A percentile compares a stretch with the other conserved stretches of the same genome.
These are phyloP conservation scores for Rhizopogon salebrosus DNA, from an alignment of 768 basidiomycete species.

Conservation along the genomic window DNA sequence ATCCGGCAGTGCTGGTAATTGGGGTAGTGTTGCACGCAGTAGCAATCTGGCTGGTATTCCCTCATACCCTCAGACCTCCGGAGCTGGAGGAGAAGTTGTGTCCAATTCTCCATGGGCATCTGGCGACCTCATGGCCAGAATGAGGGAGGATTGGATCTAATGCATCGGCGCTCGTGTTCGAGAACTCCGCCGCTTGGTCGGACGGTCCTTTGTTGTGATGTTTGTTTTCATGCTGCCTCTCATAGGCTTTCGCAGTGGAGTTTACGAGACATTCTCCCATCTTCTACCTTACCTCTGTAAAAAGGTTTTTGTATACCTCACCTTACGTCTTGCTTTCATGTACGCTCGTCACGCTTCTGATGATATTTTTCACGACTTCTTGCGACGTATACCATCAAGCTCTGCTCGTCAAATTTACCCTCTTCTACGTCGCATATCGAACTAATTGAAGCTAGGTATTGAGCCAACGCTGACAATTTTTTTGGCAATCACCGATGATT, in stretches of 20 bases:
- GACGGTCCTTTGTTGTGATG: slow-evolving; percentile 31
- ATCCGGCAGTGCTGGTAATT: slow-evolving; percentile 78
- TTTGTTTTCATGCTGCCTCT: slow-evolving; percentile 16
- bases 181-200: slow-evolving; percentile 36
- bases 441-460: background rate
- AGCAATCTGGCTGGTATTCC: slow-evolving; percentile 43
- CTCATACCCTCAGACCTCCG: slow-evolving; percentile 52
- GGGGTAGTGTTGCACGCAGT: slow-evolving; percentile 59
- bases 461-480: no score
- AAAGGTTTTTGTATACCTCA: slow-evolving; percentile 20
- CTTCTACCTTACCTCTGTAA: slow-evolving; percentile 11
- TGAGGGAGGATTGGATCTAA: slow-evolving; percentile 47
- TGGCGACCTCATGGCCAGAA: slow-evolving; percentile 47
- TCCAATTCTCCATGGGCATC: slow-evolving; percentile 56
- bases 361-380: slow-evolving; percentile 36
- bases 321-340: slow-evolving; percentile 31
- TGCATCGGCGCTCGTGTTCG: slow-evolving; percentile 12
- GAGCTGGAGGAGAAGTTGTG: slow-evolving; percentile 44
- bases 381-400: slow-evolving; percentile 2
- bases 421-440: background rate
- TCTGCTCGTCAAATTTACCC: background rate
- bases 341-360: slow-evolving; percentile 33
- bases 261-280: slow-evolving; percentile 6
- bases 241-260: slow-evolving; percentile 5
- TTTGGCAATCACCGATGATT: no score